These are phyloP conservation scores for Sanghuangporus weigelae DNA, from an alignment of 1,284 basidiomycete species.

Conservation along the genomic window DNA sequence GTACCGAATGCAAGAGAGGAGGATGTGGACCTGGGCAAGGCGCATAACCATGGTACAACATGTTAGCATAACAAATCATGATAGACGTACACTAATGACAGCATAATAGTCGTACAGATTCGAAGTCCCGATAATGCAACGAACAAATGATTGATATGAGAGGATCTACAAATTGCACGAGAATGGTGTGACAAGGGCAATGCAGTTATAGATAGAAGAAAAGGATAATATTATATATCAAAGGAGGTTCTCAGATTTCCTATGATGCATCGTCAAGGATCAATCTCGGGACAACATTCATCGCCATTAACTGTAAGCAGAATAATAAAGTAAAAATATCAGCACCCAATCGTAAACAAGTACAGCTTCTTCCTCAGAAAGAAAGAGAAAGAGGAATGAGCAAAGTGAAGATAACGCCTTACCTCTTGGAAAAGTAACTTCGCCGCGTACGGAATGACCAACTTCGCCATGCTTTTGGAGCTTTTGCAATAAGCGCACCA, in stretches of 20 bases:
- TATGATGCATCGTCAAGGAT: constrained; percentile 74
- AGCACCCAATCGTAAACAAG: background rate
- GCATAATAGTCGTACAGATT: too few relatives aligned
- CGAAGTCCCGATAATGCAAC: too few relatives aligned
- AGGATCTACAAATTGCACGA: too few relatives aligned
- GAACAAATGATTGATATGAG: too few relatives aligned
- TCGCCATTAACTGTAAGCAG: constrained; percentile 74
- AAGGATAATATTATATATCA: too few relatives aligned
- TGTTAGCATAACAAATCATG: too few relatives aligned
- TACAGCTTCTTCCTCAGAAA: background rate
- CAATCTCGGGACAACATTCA: constrained; percentile 88
- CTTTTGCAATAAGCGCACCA: constrained; percentile 97
- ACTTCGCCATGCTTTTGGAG: constrained; percentile 90
- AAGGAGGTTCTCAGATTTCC: background rate
- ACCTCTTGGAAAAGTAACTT: constrained; percentile 98
- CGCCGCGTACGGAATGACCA: constrained; percentile 98
- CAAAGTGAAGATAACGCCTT: constrained; percentile 22
- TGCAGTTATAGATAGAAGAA: too few relatives aligned
- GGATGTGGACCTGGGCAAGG: too few relatives aligned
- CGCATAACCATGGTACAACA: too few relatives aligned
- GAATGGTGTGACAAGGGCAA: too few relatives aligned
- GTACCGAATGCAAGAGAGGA: too few relatives aligned
- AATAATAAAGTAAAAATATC: background rate
- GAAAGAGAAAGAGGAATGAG: constrained; percentile 3
- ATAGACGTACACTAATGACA: too few relatives aligned